Percentiles rank a stretch among this genome's conserved stretches.
Conservation (phyloP, 1,139 yeast genomes). For the Sugiyamaella castrensis region DNA sequence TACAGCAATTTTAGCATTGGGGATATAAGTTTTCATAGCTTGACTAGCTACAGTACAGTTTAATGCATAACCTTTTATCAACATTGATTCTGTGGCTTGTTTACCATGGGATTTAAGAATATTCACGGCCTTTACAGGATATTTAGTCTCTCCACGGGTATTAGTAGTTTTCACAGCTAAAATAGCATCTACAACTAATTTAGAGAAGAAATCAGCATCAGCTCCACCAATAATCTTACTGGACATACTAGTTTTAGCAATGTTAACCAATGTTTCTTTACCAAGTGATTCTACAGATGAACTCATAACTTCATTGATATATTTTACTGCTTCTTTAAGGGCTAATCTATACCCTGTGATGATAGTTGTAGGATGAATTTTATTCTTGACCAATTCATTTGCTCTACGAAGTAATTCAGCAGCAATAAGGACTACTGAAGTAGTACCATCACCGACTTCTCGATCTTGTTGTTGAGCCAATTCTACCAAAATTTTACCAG, state of each 20-base stretch:
- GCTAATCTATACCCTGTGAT: conserved; percentile 96
- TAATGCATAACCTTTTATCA: conserved; percentile 91
- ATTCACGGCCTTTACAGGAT: conserved; percentile 97
- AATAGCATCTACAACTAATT: conserved; percentile 93
- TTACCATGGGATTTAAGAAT: conserved; percentile 96
- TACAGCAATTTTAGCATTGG: conserved; percentile 83
- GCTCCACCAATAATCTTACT: conserved; percentile 98
- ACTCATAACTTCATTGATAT: conserved; percentile 80
- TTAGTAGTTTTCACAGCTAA: conserved; percentile 91
- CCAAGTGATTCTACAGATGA: conserved; percentile 80
- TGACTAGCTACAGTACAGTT: conserved; percentile 98
- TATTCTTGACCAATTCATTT: conserved; percentile 87
- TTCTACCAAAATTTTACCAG: conserved; percentile 94
- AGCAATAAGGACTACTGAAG: conserved; percentile 92
- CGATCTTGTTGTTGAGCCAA: conserved; percentile 98
- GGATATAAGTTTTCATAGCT: conserved; percentile 81
- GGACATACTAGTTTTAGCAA: conserved; percentile 97
- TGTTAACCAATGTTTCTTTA: conserved; percentile 69
- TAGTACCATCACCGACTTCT: conserved; percentile 96
- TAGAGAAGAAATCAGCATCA: conserved; percentile 85
- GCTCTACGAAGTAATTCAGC: conserved; percentile 90
- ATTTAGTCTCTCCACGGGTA: conserved; percentile 80
- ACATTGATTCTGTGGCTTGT: conserved; percentile 78
- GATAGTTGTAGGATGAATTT: conserved; percentile 96
- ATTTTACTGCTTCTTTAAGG: conserved; percentile 84